These are phyloP conservation scores for Tetrapisispora taiwanensis DNA, from an alignment of 805 yeast species.

Conservation along the genomic window DNA sequence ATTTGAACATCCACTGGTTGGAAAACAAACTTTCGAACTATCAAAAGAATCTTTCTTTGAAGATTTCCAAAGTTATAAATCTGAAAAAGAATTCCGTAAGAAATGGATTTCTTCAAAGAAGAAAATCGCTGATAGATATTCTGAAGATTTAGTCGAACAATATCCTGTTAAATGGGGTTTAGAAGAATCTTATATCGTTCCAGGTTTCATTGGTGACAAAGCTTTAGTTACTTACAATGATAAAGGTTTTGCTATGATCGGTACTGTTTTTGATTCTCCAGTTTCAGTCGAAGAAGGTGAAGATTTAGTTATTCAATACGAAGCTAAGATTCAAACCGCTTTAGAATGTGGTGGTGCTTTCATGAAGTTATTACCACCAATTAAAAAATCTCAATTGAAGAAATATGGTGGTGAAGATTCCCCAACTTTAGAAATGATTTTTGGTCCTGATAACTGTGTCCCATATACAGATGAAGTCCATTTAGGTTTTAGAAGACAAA, in stretches of 20 bases:
- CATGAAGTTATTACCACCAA: constrained; percentile 53
- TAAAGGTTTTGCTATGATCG: constrained; percentile 77
- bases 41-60: constrained; percentile 46
- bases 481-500: constrained; percentile 54
- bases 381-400: constrained; percentile 28
- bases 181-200: constrained; percentile 35
- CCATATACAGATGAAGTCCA: constrained; percentile 62
- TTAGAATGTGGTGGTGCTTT: constrained; percentile 86
- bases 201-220: constrained; percentile 38
- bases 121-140: constrained; percentile 10
- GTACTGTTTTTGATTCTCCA: constrained; percentile 46
- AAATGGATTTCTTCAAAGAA: constrained; percentile 40
- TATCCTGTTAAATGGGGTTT: constrained; percentile 27
- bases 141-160: constrained; percentile 30
- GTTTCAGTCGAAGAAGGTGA: constrained; percentile 46
- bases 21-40: background rate
- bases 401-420: constrained; percentile 46
- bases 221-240: constrained; percentile 69
- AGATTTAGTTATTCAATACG: constrained; percentile 79
- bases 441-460: constrained; percentile 93
- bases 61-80: constrained; percentile 40
- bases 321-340: constrained; percentile 73
- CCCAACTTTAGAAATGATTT: constrained; percentile 42
- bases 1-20: constrained; percentile 3
- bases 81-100: constrained; percentile 29